Evolutionary conservation across 176 grass and related monocot genomes (phyloP), one percentile per base, ranked within the genome.

Genomic region (Miscanthus lutarioriparius): DNA sequence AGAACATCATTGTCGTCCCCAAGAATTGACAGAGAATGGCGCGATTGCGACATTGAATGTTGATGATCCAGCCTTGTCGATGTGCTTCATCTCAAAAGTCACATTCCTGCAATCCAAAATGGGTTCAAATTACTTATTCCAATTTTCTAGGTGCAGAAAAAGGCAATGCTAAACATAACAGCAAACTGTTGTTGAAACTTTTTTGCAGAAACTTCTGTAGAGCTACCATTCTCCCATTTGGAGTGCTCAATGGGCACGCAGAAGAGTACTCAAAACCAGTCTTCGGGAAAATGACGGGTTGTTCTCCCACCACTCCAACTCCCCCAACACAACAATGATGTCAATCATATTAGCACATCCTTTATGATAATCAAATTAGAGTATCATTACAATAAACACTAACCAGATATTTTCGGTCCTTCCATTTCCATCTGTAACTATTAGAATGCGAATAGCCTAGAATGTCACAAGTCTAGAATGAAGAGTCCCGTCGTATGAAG

Each of bases 21-120:
- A 64, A 96, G 87, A 75, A 96, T 89, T 26, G 84, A 96, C 28
- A 45, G 88, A 93, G 86, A 96, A 93, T 59, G 94, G 88, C 10
- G 94, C 88, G 2, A 96, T 91, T 2, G 91, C 81, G 0, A 92
- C 82, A 62, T 91, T 93, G 85, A 95, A 95, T 32, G 90, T 95
- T 2, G 87, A 86, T 22, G 85, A 92, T 19, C 84, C 91, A 41
- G 72, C 86, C 64, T 82, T 93, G 67, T 96, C 90, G 1, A 89
- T 91, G 80, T 87, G 86, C 80, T 96, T 92, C 91, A 96, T 96
- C 81, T 96, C 90, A 51, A 92, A n/a, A 95, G 86, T 95, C 93
- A 35, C 93, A 90, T 71, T 95, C 92, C 93, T 95, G 47, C 78
- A 84, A 80, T 80, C 14, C 9, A 70, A 30, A 86, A 59, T 14